These are phyloP conservation scores for Lepidium africanum DNA, from an alignment of 345 rosid species.

Conservation along the genomic window DNA sequence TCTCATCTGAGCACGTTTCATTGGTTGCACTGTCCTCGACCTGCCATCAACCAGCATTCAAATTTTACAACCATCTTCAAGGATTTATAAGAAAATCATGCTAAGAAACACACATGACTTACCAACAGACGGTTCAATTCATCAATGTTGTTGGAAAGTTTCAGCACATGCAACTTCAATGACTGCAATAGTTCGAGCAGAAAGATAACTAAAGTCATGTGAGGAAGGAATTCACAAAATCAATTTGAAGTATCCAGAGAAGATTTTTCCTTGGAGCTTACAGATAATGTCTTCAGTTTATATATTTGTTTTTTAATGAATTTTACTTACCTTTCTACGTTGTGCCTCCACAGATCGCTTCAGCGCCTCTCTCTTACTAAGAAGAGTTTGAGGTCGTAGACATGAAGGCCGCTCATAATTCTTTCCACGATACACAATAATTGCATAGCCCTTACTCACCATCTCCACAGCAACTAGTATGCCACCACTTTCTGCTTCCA, in stretches of 20 bases:
- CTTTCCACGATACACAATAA: constrained; percentile 88
- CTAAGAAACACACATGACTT: constrained; percentile 27
- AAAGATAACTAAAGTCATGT: not conserved
- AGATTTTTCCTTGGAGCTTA: not conserved
- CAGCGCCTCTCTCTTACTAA: constrained; percentile 71
- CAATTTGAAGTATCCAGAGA: not conserved
- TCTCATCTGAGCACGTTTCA: constrained; percentile 27
- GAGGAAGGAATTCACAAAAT: not conserved
- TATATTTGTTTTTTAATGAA: not conserved
- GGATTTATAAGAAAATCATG: constrained; percentile 6
- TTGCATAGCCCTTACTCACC: constrained; percentile 81
- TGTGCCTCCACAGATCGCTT: constrained; percentile 78
- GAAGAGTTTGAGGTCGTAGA: constrained; percentile 78
- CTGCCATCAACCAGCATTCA: constrained; percentile 33
- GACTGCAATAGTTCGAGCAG: constrained; percentile 47
- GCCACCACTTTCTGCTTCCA: constrained; percentile 93
- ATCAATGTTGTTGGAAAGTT: constrained; percentile 60
- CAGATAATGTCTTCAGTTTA: not conserved
- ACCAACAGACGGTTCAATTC: constrained; percentile 60
- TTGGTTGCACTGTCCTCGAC: constrained; percentile 41
- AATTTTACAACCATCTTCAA: constrained; percentile 2
- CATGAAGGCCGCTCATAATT: constrained; percentile 69
- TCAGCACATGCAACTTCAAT: constrained; percentile 79
- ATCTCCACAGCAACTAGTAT: constrained; percentile 75
- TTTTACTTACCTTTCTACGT: constrained; percentile 55